A percentile compares a stretch with the other conserved stretches of the same genome.
phyloP scores from a whole-genome alignment of 1,139 yeast genomes.

The Candida buenavistaensis region DNA sequence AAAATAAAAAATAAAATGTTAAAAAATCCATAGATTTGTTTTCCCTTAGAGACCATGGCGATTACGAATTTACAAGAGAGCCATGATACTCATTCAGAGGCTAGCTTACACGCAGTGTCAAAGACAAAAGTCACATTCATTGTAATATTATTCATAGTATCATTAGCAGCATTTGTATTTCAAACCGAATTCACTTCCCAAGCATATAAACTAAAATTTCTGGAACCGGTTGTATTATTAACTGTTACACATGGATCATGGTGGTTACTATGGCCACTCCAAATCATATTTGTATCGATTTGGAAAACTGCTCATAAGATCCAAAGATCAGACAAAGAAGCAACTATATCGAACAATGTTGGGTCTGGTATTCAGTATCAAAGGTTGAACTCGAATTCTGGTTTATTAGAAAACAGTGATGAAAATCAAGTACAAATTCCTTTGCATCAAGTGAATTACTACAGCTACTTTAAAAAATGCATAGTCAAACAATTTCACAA shows the following conservation, averaged over 20 bases:
- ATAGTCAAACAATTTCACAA: constrained; percentile 51
- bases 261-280: constrained; percentile 75
- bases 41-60: too few relatives aligned
- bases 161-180: constrained; percentile 65
- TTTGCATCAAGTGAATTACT: constrained; percentile 18
- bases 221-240: constrained; percentile 70
- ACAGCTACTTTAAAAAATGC: constrained; percentile 41
- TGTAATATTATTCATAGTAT: constrained; percentile 54
- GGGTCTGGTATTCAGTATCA: constrained; percentile 23
- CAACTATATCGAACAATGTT: constrained; percentile 1
- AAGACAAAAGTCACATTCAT: constrained; percentile 53
- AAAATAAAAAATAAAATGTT: too few relatives aligned
- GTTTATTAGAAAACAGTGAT: constrained; percentile 27
- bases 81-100: constrained; percentile 11
- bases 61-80: constrained; percentile 17
- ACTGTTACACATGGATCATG: constrained; percentile 78
- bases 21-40: constrained; percentile 1
- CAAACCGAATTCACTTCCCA: constrained; percentile 84
- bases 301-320: constrained; percentile 40
- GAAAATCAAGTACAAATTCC: constrained; percentile 12
- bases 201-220: constrained; percentile 57
- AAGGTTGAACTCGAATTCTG: constrained; percentile 28
- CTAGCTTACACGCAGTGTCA: constrained; percentile 16
- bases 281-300: constrained; percentile 51
- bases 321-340: constrained; percentile 9